Evolutionary conservation across 768 basidiomycete species (phyloP).

Genomic region (Pleurotus pulmonarius): DNA sequence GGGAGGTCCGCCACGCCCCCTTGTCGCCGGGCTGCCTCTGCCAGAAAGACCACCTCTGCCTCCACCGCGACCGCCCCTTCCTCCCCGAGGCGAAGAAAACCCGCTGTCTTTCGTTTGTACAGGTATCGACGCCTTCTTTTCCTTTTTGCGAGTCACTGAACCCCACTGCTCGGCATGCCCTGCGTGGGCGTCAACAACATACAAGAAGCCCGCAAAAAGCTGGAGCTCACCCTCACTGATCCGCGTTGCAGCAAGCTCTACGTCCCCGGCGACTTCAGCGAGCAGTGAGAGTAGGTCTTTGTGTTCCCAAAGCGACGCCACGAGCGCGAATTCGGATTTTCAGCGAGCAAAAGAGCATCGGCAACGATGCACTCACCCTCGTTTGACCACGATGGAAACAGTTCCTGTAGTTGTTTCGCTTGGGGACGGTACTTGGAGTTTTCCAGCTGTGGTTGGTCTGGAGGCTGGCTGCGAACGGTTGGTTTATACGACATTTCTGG

Average conservation of each 20-base stretch:
- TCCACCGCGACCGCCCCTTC: constrained; percentile 53
- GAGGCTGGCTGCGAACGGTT: constrained; percentile 35
- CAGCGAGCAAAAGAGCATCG: constrained; percentile 17
- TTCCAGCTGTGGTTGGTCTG: constrained; percentile 26
- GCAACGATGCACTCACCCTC: constrained; percentile 46
- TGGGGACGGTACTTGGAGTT: constrained; percentile 48
- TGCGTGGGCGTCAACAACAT: constrained; percentile 23
- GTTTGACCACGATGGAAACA: constrained; percentile 65
- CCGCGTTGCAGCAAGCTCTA: constrained; percentile 61
- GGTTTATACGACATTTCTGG: constrained; percentile 47
- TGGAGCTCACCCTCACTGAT: constrained; percentile 64
- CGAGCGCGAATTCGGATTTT: constrained; percentile 4
- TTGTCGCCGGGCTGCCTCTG: constrained; percentile 49
- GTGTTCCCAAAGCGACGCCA: neutral
- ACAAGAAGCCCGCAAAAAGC: neutral
- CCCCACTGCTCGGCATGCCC: constrained; percentile 80
- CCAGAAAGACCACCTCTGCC: constrained; percentile 56
- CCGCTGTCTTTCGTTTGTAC: constrained; percentile 44
- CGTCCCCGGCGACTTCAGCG: constrained; percentile 64
- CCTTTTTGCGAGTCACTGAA: constrained; percentile 82
- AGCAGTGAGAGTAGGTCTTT: constrained; percentile 70
- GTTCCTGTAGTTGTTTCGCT: constrained; percentile 62
- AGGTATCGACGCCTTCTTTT: constrained; percentile 60
- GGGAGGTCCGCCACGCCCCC: constrained; percentile 23
- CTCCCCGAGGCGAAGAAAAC: constrained; percentile 38